Evolutionary conservation across 768 basidiomycete genomes (phyloP).

Genomic region (Favolaschia claudopus): DNA sequence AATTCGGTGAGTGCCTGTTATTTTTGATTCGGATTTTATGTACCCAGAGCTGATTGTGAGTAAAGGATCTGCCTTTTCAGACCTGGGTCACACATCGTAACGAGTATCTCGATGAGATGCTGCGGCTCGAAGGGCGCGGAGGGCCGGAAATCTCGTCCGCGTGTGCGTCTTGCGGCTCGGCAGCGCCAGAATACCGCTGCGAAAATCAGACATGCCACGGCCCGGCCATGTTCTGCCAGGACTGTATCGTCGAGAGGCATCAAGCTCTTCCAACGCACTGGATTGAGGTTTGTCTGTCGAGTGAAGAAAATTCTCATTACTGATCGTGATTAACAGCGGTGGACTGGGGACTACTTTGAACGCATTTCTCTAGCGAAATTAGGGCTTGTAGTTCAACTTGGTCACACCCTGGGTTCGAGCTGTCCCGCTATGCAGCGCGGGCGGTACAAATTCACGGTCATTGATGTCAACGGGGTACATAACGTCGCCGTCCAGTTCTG

Average conservation of each 20-base stretch:
- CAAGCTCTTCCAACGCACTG: background rate
- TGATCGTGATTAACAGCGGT: background rate
- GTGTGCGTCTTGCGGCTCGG: background rate
- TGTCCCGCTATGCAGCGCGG: background rate
- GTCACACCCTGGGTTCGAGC: background rate
- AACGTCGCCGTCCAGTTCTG: background rate
- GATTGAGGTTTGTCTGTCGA: background rate
- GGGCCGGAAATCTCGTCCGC: background rate
- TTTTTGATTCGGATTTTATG: too few species aligned
- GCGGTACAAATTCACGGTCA: background rate
- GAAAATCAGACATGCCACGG: background rate
- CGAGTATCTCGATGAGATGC: slow-evolving; percentile 5
- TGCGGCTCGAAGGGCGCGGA: background rate
- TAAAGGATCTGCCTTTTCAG: background rate
- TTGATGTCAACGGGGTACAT: background rate
- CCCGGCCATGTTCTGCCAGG: background rate
- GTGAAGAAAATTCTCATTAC: too few species aligned
- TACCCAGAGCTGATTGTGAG: too few species aligned
- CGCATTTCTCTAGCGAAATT: too few species aligned
- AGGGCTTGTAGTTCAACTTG: background rate
- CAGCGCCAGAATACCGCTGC: background rate
- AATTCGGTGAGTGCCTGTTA: too few species aligned
- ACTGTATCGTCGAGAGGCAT: background rate
- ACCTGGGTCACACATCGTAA: background rate
- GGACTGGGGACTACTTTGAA: too few species aligned